A percentile compares a stretch with the other conserved stretches of the same genome.
phyloP scores from a whole-genome alignment of 2,329 filamentous ascomycete species.

The Colletotrichum nymphaeae region DNA sequence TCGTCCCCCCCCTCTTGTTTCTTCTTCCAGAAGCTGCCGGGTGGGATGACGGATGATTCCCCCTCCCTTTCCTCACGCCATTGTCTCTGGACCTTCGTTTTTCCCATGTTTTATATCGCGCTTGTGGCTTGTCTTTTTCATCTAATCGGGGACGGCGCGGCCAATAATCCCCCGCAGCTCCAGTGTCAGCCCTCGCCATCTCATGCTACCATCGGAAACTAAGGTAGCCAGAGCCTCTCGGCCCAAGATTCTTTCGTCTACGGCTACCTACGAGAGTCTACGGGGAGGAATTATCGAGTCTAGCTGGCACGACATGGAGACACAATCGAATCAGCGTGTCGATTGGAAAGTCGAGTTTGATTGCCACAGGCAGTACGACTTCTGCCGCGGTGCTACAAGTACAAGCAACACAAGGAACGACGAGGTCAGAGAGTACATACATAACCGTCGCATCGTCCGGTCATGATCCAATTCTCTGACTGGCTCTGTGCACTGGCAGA shows the following conservation, averaged over 20 bases:
- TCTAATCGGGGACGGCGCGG: conserved; percentile 11
- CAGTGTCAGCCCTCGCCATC: conserved; percentile 22
- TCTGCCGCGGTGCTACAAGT: conserved; percentile 20
- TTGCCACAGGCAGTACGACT: conserved; percentile 24
- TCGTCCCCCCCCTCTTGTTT: conserved; percentile 1
- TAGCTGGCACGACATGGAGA: conserved; percentile 7
- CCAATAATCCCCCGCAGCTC: conserved; percentile 25
- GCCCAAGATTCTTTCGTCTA: not conserved
- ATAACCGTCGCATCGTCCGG: conserved; percentile 24
- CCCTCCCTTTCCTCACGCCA: conserved; percentile 26
- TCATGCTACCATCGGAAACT: conserved; percentile 9
- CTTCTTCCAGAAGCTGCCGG: conserved; percentile 16
- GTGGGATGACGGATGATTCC: conserved; percentile 25
- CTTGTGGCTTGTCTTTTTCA: conserved; percentile 30
- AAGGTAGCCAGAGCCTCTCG: not conserved
- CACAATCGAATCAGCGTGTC: conserved; percentile 9
- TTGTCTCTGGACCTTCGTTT: conserved; percentile 25
- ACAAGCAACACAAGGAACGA: conserved; percentile 20
- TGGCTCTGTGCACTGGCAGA: conserved; percentile 30
- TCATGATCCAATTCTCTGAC: conserved; percentile 22
- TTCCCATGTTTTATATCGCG: conserved; percentile 16
- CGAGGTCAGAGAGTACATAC: conserved; percentile 28
- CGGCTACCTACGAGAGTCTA: conserved; percentile 8
- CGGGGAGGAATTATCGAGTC: not conserved
- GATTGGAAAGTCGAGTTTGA: conserved; percentile 22